Percentiles rank a stretch among this genome's conserved stretches.
Evolutionary conservation across 495 filamentous ascomycete genomes (phyloP).

Genomic region (Staphylotrichum tortipilum): DNA sequence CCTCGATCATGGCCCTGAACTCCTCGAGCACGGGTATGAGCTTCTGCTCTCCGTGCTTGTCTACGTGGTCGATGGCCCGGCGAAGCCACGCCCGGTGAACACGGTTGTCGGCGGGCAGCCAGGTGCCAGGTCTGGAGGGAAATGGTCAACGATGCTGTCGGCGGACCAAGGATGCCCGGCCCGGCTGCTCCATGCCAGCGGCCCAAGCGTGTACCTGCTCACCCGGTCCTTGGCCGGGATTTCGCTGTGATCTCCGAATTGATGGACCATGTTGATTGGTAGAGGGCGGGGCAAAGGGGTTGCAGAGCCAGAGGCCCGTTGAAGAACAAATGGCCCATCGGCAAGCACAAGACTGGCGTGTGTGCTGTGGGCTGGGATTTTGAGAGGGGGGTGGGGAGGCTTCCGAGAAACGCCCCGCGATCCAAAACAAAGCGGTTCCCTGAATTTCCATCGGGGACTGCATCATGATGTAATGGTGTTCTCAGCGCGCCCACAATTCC

Average conservation of each 20-base stretch:
- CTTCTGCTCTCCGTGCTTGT: constrained; percentile 30
- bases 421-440: neutral
- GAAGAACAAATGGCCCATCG: too few species aligned
- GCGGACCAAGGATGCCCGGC: too few species aligned
- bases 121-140: constrained; percentile 35
- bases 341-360: too few species aligned
- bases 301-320: too few species aligned
- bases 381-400: too few species aligned
- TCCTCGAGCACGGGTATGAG: constrained; percentile 40
- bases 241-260: constrained; percentile 36
- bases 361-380: too few species aligned
- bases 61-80: constrained; percentile 37
- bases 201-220: too few species aligned
- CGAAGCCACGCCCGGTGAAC: constrained; percentile 43
- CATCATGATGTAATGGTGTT: constrained; percentile 3
- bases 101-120: constrained; percentile 47
- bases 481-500: neutral
- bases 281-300: too few species aligned
- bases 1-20: constrained; percentile 42
- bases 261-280: constrained; percentile 35
- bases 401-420: too few species aligned
- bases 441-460: neutral
- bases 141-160: constrained; percentile 7
- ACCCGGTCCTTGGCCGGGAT: constrained; percentile 36
- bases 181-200: too few species aligned